Percentiles rank a stretch among this genome's conserved stretches.
Evolutionary conservation across 441 rosid species (phyloP).

Genomic region (Erysimum cheiri): DNA sequence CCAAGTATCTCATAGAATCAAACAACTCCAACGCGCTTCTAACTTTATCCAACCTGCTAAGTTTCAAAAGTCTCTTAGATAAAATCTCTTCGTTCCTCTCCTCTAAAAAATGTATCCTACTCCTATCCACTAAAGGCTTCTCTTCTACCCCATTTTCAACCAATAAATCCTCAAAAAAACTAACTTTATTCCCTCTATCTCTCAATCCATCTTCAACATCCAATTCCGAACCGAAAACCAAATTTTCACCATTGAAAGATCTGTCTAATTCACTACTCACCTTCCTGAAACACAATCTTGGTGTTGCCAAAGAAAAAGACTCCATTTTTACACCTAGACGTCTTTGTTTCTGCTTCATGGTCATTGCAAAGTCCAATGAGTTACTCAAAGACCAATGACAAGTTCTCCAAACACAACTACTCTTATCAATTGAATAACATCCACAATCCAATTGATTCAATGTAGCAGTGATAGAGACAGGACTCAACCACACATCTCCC

Average conservation of each 20-base stretch:
- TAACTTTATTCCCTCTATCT: slow-evolving; percentile 37
- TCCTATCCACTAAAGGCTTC: slow-evolving; percentile 24
- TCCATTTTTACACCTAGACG: slow-evolving; percentile 20
- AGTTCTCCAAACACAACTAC: background rate
- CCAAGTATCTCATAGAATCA: slow-evolving; percentile 63
- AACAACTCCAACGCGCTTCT: slow-evolving; percentile 72
- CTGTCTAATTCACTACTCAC: slow-evolving; percentile 15
- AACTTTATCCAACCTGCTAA: slow-evolving; percentile 75
- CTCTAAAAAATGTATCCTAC: slow-evolving; percentile 61
- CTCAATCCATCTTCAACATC: slow-evolving; percentile 16
- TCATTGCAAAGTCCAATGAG: slow-evolving; percentile 35
- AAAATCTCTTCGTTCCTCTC: slow-evolving; percentile 65
- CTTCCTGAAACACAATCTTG: background rate
- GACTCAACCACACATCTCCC: slow-evolving; percentile 51
- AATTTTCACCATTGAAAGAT: too few species aligned
- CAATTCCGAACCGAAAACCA: slow-evolving; percentile 12
- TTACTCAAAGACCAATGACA: slow-evolving; percentile 12
- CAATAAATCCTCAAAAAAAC: slow-evolving; percentile 35
- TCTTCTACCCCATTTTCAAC: slow-evolving; percentile 21
- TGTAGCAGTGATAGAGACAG: slow-evolving; percentile 41
- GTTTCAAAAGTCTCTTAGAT: slow-evolving; percentile 73
- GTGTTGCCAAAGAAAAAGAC: slow-evolving; percentile 19
- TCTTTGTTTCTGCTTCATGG: slow-evolving; percentile 43
- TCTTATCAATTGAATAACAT: background rate
- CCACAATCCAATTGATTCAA: slow-evolving; percentile 44